Base-by-base conservation (phyloP, 2,329 filamentous ascomycete genomes). In the Microcyclospora pomicola region DNA sequence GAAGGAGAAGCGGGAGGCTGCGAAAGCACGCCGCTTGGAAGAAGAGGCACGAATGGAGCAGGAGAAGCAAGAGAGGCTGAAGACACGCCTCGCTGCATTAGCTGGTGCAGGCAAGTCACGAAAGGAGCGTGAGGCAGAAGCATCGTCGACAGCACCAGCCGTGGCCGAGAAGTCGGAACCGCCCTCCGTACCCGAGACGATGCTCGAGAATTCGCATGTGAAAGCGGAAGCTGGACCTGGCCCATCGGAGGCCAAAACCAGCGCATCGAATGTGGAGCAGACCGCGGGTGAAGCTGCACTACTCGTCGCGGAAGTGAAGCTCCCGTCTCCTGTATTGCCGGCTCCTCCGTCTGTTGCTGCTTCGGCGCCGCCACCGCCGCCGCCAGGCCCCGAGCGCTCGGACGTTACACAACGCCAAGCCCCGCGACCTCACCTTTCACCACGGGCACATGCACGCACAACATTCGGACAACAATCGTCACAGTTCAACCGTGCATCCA, bases 1-100 rank as follows among this genome's bases (percentile, higher is more conserved):
- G 61, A 59, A 46, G 15, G 64, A 64, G 40, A 66, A 62, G 50
- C 30, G 30, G 14, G 52, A 56, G 37, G 42, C 41, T 13, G 51
- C 50, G 10, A 47, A 43, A 27, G 51, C 52, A 44, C 47, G 51
- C 14, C 48, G 51, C 9, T 36, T 48, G 28, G 52, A 56, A 39
- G 49, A 56, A 36, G 54, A 58, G 31, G 45, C 47, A 33, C 42
- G 41, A 13, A 43, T 46, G 37, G 51, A 51, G 36, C 43, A 42
- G 11, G 54, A 48, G 36, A 54, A 47, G 39, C 45, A 54, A 33
- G 52, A 56, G 43, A 42, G 54, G 19, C 41, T 58, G 19, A 50
- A 49, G 37, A 53, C 54, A 10, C 53, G 52, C 35, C 45, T 58
- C 24, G 61, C 64, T 32, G 49, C 47, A 13, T 47, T 54, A 9